phyloP scores from a whole-genome alignment of 805 yeast genomes.

The Priceomyces haplophilus region DNA sequence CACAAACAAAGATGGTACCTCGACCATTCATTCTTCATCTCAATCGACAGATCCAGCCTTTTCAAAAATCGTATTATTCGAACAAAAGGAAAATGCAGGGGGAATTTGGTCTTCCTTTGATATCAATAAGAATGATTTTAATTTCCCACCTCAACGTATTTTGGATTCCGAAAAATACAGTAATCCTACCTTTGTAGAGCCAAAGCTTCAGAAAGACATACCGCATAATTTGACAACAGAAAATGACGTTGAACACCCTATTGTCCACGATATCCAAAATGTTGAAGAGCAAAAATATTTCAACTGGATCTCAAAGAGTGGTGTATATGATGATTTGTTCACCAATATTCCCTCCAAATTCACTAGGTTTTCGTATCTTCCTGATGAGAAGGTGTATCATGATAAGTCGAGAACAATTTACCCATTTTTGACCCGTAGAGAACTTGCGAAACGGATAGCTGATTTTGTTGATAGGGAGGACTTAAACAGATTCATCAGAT shows the following conservation, averaged over 20 bases:
- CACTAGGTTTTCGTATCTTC: conserved; percentile 37
- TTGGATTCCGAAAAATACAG: conserved; percentile 28
- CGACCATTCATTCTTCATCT: conserved; percentile 18
- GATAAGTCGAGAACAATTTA: conserved; percentile 23
- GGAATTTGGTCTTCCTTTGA: conserved; percentile 44
- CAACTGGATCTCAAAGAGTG: conserved; percentile 29
- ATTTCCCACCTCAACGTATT: conserved; percentile 28
- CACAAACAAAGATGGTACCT: conserved; percentile 26
- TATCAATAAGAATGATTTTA: conserved; percentile 17
- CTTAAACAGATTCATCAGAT: conserved; percentile 30
- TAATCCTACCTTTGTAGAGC: conserved; percentile 31
- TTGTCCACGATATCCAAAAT: conserved; percentile 4
- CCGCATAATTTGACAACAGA: conserved; percentile 7
- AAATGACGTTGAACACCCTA: conserved; percentile 18
- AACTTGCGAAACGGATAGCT: conserved; percentile 24
- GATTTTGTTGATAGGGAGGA: conserved; percentile 25
- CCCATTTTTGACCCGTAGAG: conserved; percentile 38
- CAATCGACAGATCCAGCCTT: conserved; percentile 23
- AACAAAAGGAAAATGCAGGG: conserved; percentile 40
- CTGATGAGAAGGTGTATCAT: conserved; percentile 18
- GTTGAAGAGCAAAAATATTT: conserved; percentile 26
- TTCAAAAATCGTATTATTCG: conserved; percentile 40
- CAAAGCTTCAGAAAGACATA: conserved; percentile 15
- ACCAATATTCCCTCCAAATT: conserved; percentile 40
- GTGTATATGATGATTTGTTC: conserved; percentile 36